Base-by-base conservation (phyloP, 495 filamentous ascomycete genomes). In the Daldinia decipiens region DNA sequence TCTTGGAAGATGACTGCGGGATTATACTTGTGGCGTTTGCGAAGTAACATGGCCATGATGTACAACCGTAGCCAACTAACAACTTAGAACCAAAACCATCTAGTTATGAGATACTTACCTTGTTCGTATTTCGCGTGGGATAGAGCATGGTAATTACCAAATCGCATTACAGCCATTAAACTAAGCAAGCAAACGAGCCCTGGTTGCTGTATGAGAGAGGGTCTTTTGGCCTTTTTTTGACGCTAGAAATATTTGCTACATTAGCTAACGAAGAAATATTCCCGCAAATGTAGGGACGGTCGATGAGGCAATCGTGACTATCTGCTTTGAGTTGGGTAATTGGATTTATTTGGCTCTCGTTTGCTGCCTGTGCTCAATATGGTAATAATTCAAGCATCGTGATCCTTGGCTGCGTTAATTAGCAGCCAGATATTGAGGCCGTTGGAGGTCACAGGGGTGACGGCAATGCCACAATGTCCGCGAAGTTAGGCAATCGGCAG, bases 381-480 rank as follows among this genome's bases (percentile, higher is more conserved):
- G 57, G 27, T 55, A 27, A 36, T 61, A n/a, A 43, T 32, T 56
- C 26, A 38, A 61, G 40, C 54, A 69, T 73, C 62, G 65, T 69
- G 70, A 69, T 69, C 65, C 65, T 66, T 62, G 50, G 40, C 53
- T 68, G 65, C 69, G 69, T 36, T 67, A 62, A 64, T 63, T 67
- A 43, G 27, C 38, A 54, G 68, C 62, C 52, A 53, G 40, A 36
- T 27, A 60, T 72, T 68, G 59, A 51, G 52, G 38, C 13, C 57
- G 65, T 27, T 50, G n/a, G 36, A 50, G 57, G 65, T 68, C 65
- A 73, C 65, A 27, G 13, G 70, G 64, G 51, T 60, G 39, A 61
- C 65, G 32, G 51, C 70, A 73, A 73, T 73, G 62, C 65, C 70
- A 66, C 65, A 66, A 73, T 64, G 57, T 53, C 60, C 50, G 47